Base-by-base conservation (phyloP, 495 filamentous ascomycete species). In the Neurospora sp. region DNA sequence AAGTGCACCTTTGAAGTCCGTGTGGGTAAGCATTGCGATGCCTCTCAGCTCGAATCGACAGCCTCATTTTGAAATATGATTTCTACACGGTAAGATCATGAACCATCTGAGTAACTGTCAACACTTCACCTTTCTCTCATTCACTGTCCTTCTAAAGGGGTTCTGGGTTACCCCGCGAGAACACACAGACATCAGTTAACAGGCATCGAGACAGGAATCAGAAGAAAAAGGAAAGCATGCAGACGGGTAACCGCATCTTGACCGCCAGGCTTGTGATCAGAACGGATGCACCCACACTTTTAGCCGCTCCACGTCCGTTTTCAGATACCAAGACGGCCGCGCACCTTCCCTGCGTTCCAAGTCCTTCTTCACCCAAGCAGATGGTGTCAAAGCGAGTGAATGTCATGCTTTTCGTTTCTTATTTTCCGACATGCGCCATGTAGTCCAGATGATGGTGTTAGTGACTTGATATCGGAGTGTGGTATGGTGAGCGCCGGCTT, bases 221-320 rank as follows among this genome's bases (percentile, higher is more conserved):
- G 38, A 61, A 41, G 38, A 45, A 70, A 45, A 70, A 61, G 20
- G n/a, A 48, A 70, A 73, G n/a, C 44, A 69, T 45, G 35, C 44
- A 27, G 37, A 45, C 73, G 75, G 73, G 35, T 65, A 73, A 61
- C 70, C 45, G 73, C 75, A 71, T 72, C 59, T 74, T 75, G 73
- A 73, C 73, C 75, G 73, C 73, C 71, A 44, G 71, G 74, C 71
- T 59, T 65, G 14, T 65, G 53, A 16, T 65, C 27, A 35, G 53
- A 65, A 35, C 53, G 7, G 27, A 65, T 65, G 53, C 53, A 35
- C 27, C 27, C 53, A 61, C 53, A 16, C 10, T 8, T 16, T 17
- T 8, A 31, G 27, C 53, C 6, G 53, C 53, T 59, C 14, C 22
- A 35, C 53, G 53, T 65, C 53, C 27, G 27, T 37, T 65, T 17